These are phyloP conservation scores for Monosporozyma siamensis DNA, from an alignment of 805 yeast genomes.

Conservation along the genomic window DNA sequence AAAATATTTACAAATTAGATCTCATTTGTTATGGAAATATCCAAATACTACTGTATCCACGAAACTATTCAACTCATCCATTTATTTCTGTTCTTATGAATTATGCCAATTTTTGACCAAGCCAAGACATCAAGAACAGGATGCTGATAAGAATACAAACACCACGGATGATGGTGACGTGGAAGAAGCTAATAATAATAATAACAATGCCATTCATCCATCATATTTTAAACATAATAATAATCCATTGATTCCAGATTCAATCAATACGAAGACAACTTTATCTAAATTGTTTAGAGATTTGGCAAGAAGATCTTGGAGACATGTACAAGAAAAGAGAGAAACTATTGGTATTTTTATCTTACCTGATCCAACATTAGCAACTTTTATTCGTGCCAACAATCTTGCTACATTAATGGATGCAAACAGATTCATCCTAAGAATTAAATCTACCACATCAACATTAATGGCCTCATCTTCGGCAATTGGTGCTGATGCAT, in stretches of 20 bases:
- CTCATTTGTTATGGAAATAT: slow-evolving; percentile 83
- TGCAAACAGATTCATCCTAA: slow-evolving; percentile 73
- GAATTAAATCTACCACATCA: slow-evolving; percentile 42
- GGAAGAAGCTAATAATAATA: background rate
- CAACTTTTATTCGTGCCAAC: slow-evolving; percentile 67
- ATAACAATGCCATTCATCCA: slow-evolving; percentile 15
- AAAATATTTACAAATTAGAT: slow-evolving; percentile 66
- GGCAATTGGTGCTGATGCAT: slow-evolving; percentile 78
- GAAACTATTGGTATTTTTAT: slow-evolving; percentile 63
- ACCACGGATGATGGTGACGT: slow-evolving; percentile 9
- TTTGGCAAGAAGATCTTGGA: slow-evolving; percentile 87
- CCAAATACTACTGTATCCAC: slow-evolving; percentile 74
- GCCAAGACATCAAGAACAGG: background rate
- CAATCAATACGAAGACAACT: slow-evolving; percentile 35
- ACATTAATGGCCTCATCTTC: slow-evolving; percentile 49
- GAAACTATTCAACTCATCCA: slow-evolving; percentile 61
- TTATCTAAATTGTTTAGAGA: slow-evolving; percentile 69
- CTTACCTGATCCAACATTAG: slow-evolving; percentile 47
- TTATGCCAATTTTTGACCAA: slow-evolving; percentile 41
- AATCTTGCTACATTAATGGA: slow-evolving; percentile 79
- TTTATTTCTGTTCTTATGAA: slow-evolving; percentile 52
- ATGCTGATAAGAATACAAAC: slow-evolving; percentile 8
- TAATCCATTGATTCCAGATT: slow-evolving; percentile 19
- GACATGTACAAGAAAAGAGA: slow-evolving; percentile 42
- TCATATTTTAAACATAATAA: slow-evolving; percentile 25